Evolutionary conservation across 2,329 filamentous ascomycete species (phyloP).

Genomic region (Cladosporium sp.): DNA sequence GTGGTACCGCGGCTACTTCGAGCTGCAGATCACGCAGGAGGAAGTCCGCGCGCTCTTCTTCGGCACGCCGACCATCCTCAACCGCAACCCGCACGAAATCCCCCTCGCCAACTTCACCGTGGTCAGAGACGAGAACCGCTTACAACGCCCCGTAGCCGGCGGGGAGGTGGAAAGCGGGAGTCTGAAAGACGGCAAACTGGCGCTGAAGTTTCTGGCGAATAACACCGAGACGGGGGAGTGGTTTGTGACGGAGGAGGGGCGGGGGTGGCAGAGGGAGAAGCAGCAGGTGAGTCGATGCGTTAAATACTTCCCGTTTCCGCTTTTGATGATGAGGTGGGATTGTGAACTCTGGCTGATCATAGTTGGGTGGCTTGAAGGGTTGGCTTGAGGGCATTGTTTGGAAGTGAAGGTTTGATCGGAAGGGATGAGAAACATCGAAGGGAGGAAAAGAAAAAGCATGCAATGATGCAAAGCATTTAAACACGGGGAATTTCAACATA

Average conservation of each 20-base stretch:
- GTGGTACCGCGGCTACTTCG: slow-evolving; percentile 72
- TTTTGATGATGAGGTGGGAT: neutral
- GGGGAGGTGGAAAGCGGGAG: slow-evolving; percentile 57
- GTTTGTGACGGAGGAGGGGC: slow-evolving; percentile 20
- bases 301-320: neutral
- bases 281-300: slow-evolving; percentile 15
- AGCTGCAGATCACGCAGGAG: slow-evolving; percentile 59
- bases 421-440: neutral
- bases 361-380: neutral
- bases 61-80: slow-evolving; percentile 60
- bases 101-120: slow-evolving; percentile 70
- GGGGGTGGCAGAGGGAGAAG: neutral
- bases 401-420: neutral
- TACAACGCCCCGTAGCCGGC: slow-evolving; percentile 52
- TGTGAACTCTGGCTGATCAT: neutral
- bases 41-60: slow-evolving; percentile 64
- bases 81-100: slow-evolving; percentile 63
- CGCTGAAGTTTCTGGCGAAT: slow-evolving; percentile 30
- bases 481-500: neutral
- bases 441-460: neutral
- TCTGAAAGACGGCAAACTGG: slow-evolving; percentile 47
- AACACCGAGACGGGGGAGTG: slow-evolving; percentile 30
- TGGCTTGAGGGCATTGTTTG: slow-evolving; percentile 8
- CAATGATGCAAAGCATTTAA: neutral
- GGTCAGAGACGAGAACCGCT: slow-evolving; percentile 57